Percentiles rank a stretch among this genome's conserved stretches.
Conservation (phyloP, 352 stramenopile genomes). For the Phytophthora idaei region DNA sequence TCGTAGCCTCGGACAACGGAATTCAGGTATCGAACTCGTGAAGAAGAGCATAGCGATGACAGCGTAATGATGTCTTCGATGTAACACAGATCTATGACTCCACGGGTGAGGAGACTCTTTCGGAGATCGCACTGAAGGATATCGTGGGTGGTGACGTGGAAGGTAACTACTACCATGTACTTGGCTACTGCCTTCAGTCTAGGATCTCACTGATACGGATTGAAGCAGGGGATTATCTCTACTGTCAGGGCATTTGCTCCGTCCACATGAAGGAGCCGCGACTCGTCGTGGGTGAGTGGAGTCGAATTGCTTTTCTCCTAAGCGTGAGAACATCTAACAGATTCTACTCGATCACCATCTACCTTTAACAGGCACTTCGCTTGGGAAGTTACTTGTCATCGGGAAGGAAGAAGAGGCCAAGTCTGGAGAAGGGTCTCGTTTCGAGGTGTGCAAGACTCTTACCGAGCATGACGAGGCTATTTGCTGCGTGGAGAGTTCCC, state of each 20-base stretch:
- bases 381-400: slow-evolving; percentile 66
- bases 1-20: slow-evolving; percentile 67
- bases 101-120: slow-evolving; percentile 57
- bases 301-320: background rate
- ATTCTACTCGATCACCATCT: background rate
- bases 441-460: slow-evolving; percentile 69
- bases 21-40: slow-evolving; percentile 42
- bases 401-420: slow-evolving; percentile 62
- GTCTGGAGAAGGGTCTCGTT: slow-evolving; percentile 45
- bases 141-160: slow-evolving; percentile 46
- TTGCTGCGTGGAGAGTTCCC: slow-evolving; percentile 59
- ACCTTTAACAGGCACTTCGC: slow-evolving; percentile 46
- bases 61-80: background rate
- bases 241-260: slow-evolving; percentile 68
- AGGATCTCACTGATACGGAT: background rate
- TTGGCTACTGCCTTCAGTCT: background rate
- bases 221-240: slow-evolving; percentile 46
- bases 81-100: slow-evolving; percentile 61
- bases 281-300: slow-evolving; percentile 53
- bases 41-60: background rate
- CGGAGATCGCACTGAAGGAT: slow-evolving; percentile 66
- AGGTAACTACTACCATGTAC: slow-evolving; percentile 29
- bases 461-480: slow-evolving; percentile 59
- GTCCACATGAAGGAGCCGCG: slow-evolving; percentile 52
- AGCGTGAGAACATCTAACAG: background rate